A percentile compares a stretch with the other conserved stretches of the same genome.
These are phyloP conservation scores for Panicum hallii DNA, from an alignment of 202 grass and related monocot species.

Conservation along the genomic window DNA sequence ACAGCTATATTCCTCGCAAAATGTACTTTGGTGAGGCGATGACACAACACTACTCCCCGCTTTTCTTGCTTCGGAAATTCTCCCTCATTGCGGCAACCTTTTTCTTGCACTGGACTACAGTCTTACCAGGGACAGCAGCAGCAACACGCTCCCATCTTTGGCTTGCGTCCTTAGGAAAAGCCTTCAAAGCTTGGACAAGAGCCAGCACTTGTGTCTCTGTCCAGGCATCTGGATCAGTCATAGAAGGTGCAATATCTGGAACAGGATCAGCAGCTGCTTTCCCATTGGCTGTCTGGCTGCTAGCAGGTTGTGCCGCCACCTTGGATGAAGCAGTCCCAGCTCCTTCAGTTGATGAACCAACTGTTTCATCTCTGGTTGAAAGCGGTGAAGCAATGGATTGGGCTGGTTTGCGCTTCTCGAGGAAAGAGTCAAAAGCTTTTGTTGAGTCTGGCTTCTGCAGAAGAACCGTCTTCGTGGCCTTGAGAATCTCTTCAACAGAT, in stretches of 20 bases:
- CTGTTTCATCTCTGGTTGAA: slow-evolving; percentile 67
- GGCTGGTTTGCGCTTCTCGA: slow-evolving; percentile 91
- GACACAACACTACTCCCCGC: slow-evolving; percentile 50
- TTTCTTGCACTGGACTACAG: slow-evolving; percentile 92
- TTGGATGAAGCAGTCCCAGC: slow-evolving; percentile 48
- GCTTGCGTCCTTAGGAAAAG: slow-evolving; percentile 89
- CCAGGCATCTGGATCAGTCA: slow-evolving; percentile 73
- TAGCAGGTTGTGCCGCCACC: slow-evolving; percentile 32
- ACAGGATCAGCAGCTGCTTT: slow-evolving; percentile 50
- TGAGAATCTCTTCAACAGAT: slow-evolving; percentile 94
- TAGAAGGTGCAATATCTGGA: slow-evolving; percentile 51
- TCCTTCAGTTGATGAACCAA: slow-evolving; percentile 36
- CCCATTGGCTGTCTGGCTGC: slow-evolving; percentile 43
- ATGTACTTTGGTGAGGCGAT: slow-evolving; percentile 8
- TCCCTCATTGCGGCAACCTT: slow-evolving; percentile 90
- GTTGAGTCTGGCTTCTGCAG: slow-evolving; percentile 93
- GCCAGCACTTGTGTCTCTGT: slow-evolving; percentile 83
- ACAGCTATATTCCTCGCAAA: slow-evolving; percentile 15
- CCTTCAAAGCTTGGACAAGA: slow-evolving; percentile 91
- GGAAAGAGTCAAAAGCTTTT: slow-evolving; percentile 96
- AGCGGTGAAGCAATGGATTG: slow-evolving; percentile 82
- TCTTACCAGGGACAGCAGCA: slow-evolving; percentile 93
- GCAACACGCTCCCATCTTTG: slow-evolving; percentile 99
- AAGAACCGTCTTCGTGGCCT: slow-evolving; percentile 91
- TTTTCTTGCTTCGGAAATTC: slow-evolving; percentile 90